phyloP scores from a whole-genome alignment of 2,329 filamentous ascomycete species.

The Aplosporella prunicola region DNA sequence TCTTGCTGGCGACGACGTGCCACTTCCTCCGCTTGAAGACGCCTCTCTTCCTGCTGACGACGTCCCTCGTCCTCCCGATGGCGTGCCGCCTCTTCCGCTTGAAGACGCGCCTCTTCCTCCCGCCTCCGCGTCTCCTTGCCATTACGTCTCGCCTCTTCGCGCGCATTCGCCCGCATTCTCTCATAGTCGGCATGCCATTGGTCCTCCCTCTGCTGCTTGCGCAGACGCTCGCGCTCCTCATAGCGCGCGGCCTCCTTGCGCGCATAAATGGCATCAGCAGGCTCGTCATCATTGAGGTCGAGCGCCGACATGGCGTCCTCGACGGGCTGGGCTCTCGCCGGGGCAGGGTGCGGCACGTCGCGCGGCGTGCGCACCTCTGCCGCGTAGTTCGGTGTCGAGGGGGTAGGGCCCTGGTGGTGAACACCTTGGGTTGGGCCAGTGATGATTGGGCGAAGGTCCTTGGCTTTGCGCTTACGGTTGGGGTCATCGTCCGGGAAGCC shows the following conservation, averaged over 20 bases:
- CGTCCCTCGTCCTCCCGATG: no score
- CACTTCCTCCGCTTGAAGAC: no score
- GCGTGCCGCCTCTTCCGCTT: no score
- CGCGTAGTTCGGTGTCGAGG: background rate
- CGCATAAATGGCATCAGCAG: constrained; percentile 2
- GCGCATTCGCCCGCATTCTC: background rate
- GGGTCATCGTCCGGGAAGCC: no score
- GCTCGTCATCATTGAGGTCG: background rate
- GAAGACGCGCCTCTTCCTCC: no score
- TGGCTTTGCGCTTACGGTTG: no score
- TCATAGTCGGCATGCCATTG: constrained; percentile 2
- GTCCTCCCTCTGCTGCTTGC: constrained; percentile 1
- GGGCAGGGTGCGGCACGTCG: background rate
- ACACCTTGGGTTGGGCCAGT: no score
- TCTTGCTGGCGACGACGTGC: no score
- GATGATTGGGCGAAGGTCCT: no score
- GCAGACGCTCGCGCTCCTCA: background rate
- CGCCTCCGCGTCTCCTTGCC: no score
- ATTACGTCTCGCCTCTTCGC: background rate
- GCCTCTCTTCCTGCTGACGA: no score
- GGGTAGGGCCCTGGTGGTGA: no score
- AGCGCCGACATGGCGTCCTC: background rate
- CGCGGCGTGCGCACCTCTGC: background rate
- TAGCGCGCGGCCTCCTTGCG: constrained; percentile 2
- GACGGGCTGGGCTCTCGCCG: background rate